Conservation (phyloP, 1,284 basidiomycete species). For the Fomitopsis schrenkii region DNA sequence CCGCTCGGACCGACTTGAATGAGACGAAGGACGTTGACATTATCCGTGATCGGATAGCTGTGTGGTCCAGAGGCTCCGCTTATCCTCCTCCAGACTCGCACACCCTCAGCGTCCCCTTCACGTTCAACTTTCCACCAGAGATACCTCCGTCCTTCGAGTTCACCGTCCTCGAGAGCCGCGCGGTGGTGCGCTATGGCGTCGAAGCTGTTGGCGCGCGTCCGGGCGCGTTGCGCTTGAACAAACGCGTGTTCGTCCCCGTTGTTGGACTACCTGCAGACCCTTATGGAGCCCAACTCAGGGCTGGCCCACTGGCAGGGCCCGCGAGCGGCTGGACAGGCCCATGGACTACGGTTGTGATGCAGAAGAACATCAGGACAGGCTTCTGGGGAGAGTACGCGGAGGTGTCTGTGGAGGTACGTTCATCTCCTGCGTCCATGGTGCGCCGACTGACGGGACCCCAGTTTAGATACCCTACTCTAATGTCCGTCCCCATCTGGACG, state of each 20-base stretch:
- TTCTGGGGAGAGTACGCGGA: conserved; percentile 3
- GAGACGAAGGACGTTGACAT: neutral
- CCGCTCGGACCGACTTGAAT: neutral
- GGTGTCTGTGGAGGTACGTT: neutral
- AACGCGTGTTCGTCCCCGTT: neutral
- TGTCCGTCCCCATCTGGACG: neutral
- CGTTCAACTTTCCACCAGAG: neutral
- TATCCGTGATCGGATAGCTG: neutral
- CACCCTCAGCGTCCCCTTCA: conserved; percentile 4
- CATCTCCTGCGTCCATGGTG: no score
- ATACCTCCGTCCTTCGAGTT: conserved; percentile 2
- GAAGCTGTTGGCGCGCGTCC: conserved; percentile 6
- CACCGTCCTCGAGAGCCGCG: neutral
- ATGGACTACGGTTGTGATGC: neutral
- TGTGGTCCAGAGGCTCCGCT: conserved; percentile 3
- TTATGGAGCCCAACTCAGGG: neutral
- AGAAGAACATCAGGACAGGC: neutral
- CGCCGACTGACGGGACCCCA: neutral
- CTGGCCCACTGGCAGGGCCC: neutral
- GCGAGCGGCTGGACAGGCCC: neutral
- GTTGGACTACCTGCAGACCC: conserved; percentile 4
- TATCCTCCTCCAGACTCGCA: conserved; percentile 5
- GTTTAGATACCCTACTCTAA: neutral
- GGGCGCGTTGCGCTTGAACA: conserved; percentile 5
- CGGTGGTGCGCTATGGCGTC: neutral